Conservation (phyloP, 1,139 yeast genomes). For the Candida dubliniensis region DNA sequence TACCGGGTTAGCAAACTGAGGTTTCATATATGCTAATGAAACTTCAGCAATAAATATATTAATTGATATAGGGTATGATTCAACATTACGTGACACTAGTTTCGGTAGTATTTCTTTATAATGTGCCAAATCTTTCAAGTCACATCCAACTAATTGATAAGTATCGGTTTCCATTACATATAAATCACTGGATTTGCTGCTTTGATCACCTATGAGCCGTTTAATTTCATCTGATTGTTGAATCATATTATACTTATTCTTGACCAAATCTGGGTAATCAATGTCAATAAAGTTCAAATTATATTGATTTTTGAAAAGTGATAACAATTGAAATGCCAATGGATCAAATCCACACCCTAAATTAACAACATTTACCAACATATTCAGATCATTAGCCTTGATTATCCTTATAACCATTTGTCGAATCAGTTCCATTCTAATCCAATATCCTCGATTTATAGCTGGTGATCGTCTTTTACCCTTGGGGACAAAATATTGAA, state of each 20-base stretch:
- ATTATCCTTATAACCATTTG: conserved; percentile 50
- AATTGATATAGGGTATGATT: conserved; percentile 22
- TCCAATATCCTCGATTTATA: conserved; percentile 83
- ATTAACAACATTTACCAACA: conserved; percentile 50
- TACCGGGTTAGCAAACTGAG: conserved; percentile 64
- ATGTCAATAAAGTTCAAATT: conserved; percentile 57
- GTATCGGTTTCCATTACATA: conserved; percentile 41
- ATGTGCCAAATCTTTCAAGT: conserved; percentile 50
- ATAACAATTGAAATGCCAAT: conserved; percentile 65
- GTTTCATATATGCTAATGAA: conserved; percentile 77
- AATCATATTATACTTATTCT: conserved; percentile 55
- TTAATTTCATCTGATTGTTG: conserved; percentile 46
- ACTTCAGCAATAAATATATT: conserved; percentile 79
- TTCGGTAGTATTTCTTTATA: conserved; percentile 40
- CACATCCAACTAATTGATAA: conserved; percentile 71
- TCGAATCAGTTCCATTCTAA: conserved; percentile 71
- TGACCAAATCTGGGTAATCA: conserved; percentile 70
- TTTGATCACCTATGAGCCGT: conserved; percentile 42
- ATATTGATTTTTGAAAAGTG: conserved; percentile 6
- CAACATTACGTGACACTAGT: conserved; percentile 12
- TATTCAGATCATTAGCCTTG: conserved; percentile 14
- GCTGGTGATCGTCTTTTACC: conserved; percentile 76
- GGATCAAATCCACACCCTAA: conserved; percentile 86
- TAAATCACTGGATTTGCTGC: conserved; percentile 6
- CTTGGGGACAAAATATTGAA: conserved; percentile 66